A percentile compares a stretch with the other conserved stretches of the same genome.
Evolutionary conservation across 371 early-diverging fungal genomes (phyloP).

Genomic region (Mucor irregularis): DNA sequence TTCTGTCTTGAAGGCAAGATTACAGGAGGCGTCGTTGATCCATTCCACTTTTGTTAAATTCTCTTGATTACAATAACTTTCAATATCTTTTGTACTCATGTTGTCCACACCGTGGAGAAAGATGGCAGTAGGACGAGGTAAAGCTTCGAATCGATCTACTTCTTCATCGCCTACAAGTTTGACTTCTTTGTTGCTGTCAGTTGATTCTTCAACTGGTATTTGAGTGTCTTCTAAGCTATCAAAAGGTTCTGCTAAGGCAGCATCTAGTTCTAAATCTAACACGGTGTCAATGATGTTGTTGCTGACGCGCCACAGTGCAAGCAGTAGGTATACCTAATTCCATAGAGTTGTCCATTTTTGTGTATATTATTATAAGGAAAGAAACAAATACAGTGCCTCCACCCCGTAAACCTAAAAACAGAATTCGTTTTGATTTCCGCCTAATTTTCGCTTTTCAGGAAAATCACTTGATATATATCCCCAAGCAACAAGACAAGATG

Average conservation of each 20-base stretch:
- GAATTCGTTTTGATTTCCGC: slow-evolving; percentile 2
- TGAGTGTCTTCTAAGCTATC: neutral
- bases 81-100: slow-evolving; percentile 58
- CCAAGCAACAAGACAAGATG: slow-evolving; percentile 17
- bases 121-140: slow-evolving; percentile 38
- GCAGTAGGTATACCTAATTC: no score
- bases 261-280: slow-evolving; percentile 10
- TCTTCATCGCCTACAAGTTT: slow-evolving; percentile 1
- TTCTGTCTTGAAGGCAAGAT: slow-evolving; percentile 28
- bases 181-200: neutral
- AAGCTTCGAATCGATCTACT: slow-evolving; percentile 15
- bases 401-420: slow-evolving; percentile 3
- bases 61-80: slow-evolving; percentile 32
- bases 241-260: neutral
- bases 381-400: slow-evolving; percentile 3
- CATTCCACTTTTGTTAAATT: slow-evolving; percentile 52
- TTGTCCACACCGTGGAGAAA: slow-evolving; percentile 54
- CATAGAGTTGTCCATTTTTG: no score
- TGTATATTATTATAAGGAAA: no score
- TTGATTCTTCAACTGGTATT: no score
- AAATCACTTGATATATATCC: no score
- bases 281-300: no score
- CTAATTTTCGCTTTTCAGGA: slow-evolving; percentile 5
- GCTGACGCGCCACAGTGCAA: no score
- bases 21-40: slow-evolving; percentile 60